Evolutionary conservation across 352 stramenopile genomes (phyloP), one percentile per base, ranked within the genome.

Genomic region (Pythium myriotylum): DNA sequence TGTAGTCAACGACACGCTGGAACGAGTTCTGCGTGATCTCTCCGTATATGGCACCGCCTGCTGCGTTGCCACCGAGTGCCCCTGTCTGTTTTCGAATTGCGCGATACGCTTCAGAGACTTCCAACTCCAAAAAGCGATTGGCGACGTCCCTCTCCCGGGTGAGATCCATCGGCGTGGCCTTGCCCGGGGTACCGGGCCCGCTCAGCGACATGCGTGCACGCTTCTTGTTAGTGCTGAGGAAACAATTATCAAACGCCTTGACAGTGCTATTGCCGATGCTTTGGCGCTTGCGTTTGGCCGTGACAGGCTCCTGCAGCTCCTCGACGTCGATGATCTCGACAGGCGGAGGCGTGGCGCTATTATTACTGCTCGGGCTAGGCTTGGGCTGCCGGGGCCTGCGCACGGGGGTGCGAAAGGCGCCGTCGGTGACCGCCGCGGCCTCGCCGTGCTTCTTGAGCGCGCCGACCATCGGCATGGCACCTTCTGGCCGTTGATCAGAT

Each of bases 11-110:
- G 53, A 99, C 92, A 41, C 96, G 95, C 73, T 99, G 96, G 86
- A 99, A 99, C 24, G 90, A 98, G 27, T 88, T 89, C 42, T 97
- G 86, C 13, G 97, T 99, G 62, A 99, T 91, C 74, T 99, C 97
- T 17, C 97, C 97, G 70, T 99, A 99, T 66, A 99, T 99, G 22
- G 96, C 94, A 26, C 97, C 97, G 53, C 92, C 92, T 2, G 92
- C 86, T 4, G 89, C 95, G 65, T 99, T 99, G 17, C 96, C 96
- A 23, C 96, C 96, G 23, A 99, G 84, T 41, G 84, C 90, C 13
- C 96, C 96, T 0, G 95, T 99, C 45, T 96, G 74, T 68, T 98
- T 98, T 43, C 89, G 86, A 49, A 99, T 95, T 5, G 97, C 77
- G 49, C 84, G 86, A 75, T 99, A 98, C 5, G 93, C 86, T 35